Base-by-base conservation (phyloP, 2,329 filamentous ascomycete genomes). In the Geosmithia morbida region DNA sequence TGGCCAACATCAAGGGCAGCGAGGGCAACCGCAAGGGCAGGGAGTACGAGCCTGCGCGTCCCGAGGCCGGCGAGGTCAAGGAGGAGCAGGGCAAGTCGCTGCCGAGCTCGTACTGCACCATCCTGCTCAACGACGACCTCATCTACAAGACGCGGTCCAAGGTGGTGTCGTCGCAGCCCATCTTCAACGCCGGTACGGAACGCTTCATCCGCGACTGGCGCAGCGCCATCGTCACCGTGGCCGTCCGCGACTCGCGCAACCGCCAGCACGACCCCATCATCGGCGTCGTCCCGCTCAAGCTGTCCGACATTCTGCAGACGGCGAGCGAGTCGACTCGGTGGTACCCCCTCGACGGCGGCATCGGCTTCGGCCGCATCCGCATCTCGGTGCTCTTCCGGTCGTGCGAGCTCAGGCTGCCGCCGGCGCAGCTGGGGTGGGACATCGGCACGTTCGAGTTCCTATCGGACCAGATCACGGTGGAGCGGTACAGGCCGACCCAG, bases 121-220 rank as follows among this genome's bases (percentile, higher is more conserved):
- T 98, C 48, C 66, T 92, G 11, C 72, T 85, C 62, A 96, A 96
- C 54, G 90, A 97, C 57, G 81, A 94, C 56, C 66, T 95, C 54
- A 77, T 88, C 17, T 97, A 96, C 70, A 88, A 90, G 58, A 97
- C 90, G n/a, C 79, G 92, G 57, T 79, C 87, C 37, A 97, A 98
- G 70, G 89, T 89, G 3, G 85, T 94, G 7, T 94, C 85, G 37
- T 94, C 87, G 46, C 89, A 94, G 61, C 92, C 92, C 1, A 96
- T 97, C 53, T 97, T 95, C 74, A 96, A 97, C 56, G 89, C 92
- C 2, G 90, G 90, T 50, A 96, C 89, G 0, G 92, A 98, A 59
- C 79, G 84, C 13, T 97, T 97, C 56, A 70, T 97, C 29, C 83
- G 90, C 19, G 90, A 98, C 59, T 98, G 92, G 92, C 77, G 87